phyloP scores from a whole-genome alignment of 1,284 basidiomycete species.

The Volvariella surrecta region DNA sequence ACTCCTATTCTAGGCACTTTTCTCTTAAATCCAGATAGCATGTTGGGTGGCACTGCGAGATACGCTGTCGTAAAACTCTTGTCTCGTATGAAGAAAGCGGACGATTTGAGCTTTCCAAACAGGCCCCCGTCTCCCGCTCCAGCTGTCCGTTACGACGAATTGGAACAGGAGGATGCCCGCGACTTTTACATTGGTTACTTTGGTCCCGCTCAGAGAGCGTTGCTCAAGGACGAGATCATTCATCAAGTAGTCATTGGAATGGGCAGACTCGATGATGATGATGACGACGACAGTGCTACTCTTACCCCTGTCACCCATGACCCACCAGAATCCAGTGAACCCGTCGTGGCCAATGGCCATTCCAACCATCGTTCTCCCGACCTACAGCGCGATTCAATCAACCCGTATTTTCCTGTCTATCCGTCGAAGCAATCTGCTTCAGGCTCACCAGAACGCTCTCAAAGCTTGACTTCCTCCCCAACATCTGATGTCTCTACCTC shows the following conservation, averaged over 20 bases:
- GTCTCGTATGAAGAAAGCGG: constrained; percentile 47
- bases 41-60: constrained; percentile 69
- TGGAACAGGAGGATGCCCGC: constrained; percentile 17
- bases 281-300: constrained; percentile 17
- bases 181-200: constrained; percentile 38
- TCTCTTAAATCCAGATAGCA: constrained; percentile 72
- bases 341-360: not conserved
- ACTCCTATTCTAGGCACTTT: constrained; percentile 88
- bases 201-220: constrained; percentile 40
- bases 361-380: not conserved
- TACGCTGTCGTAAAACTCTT: constrained; percentile 76
- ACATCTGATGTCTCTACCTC: not conserved
- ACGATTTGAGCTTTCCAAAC: constrained; percentile 25
- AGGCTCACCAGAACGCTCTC: not conserved
- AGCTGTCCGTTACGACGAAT: constrained; percentile 20
- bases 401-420: constrained; percentile 33
- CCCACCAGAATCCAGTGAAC: not conserved
- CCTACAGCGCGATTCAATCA: constrained; percentile 16
- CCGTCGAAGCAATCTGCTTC: not conserved
- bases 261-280: constrained; percentile 60
- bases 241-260: constrained; percentile 85
- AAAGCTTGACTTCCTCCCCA: constrained; percentile 1
- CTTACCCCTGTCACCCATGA: not conserved
- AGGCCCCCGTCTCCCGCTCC: constrained; percentile 9
- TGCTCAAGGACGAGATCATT: constrained; percentile 76